These are phyloP conservation scores for Austroboletus novae-zelandiae DNA, from an alignment of 1,284 basidiomycete genomes.

Conservation along the genomic window DNA sequence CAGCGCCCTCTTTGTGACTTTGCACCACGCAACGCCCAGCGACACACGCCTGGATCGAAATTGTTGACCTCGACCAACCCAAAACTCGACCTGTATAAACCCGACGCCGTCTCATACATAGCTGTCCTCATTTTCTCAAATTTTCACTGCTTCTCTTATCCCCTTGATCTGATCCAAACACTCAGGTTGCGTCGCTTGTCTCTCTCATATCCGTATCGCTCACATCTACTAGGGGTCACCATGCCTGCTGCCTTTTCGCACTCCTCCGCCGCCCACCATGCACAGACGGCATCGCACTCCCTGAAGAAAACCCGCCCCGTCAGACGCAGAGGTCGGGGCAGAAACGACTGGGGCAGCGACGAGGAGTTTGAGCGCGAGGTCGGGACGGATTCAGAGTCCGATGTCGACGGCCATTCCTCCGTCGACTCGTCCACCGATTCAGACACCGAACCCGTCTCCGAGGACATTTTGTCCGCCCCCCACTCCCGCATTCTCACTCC, in stretches of 20 bases:
- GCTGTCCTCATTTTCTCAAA: constrained; percentile 8
- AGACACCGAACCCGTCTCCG: constrained; percentile 62
- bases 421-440: constrained; percentile 62
- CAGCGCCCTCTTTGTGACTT: constrained; percentile 27
- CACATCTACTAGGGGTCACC: constrained; percentile 18
- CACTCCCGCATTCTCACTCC: constrained; percentile 57
- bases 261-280: constrained; percentile 20
- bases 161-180: constrained; percentile 25
- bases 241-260: constrained; percentile 45
- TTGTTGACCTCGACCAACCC: constrained; percentile 15
- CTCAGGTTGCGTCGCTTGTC: too few relatives aligned
- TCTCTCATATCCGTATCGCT: constrained; percentile 20
- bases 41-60: constrained; percentile 5
- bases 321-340: constrained; percentile 54
- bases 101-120: constrained; percentile 8
- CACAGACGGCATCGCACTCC: constrained; percentile 19
- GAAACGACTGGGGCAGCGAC: constrained; percentile 59
- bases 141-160: constrained; percentile 19
- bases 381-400: constrained; percentile 63
- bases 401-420: constrained; percentile 54
- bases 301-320: constrained; percentile 50
- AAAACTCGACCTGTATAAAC: not conserved
- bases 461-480: constrained; percentile 50
- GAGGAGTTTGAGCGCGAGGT: constrained; percentile 71
- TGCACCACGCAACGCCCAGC: not conserved